phyloP scores from a whole-genome alignment of 2,329 filamentous ascomycete species.

The Trichoderma atrobrunneum region DNA sequence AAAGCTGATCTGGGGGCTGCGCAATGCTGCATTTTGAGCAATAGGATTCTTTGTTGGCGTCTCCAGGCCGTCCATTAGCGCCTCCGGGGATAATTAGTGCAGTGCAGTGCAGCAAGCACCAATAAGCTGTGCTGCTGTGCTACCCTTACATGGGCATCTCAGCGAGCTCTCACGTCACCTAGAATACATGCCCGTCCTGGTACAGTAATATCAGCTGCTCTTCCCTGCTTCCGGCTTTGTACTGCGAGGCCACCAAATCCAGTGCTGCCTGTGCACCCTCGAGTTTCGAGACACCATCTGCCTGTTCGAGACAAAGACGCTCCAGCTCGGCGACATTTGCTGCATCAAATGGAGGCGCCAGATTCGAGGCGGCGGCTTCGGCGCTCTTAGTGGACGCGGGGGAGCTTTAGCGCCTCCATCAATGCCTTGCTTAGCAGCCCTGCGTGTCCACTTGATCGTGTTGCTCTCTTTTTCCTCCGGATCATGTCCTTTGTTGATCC shows the following conservation, averaged over 20 bases:
- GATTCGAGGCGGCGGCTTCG: background rate
- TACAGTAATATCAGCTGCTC: background rate
- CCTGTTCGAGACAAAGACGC: background rate
- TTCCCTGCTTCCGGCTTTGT: background rate
- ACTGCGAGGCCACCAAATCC: background rate
- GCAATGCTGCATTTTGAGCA: background rate
- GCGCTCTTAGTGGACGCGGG: slow-evolving; percentile 4
- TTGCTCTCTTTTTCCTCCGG: background rate
- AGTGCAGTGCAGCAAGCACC: background rate
- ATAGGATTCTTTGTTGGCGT: background rate
- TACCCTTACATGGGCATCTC: background rate
- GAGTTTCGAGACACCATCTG: background rate
- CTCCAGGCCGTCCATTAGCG: background rate
- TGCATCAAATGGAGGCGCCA: background rate
- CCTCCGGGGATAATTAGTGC: background rate
- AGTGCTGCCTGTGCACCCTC: background rate
- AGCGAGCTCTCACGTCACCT: background rate
- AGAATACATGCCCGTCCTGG: background rate
- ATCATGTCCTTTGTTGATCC: background rate
- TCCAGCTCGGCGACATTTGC: background rate
- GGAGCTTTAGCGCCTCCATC: background rate
- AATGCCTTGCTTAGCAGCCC: background rate
- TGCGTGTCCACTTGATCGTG: slow-evolving; percentile 5
- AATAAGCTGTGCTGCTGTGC: background rate
- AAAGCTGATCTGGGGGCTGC: background rate